Base-by-base conservation (phyloP, 805 yeast species). In the Metschnikowia cerradonensis region DNA sequence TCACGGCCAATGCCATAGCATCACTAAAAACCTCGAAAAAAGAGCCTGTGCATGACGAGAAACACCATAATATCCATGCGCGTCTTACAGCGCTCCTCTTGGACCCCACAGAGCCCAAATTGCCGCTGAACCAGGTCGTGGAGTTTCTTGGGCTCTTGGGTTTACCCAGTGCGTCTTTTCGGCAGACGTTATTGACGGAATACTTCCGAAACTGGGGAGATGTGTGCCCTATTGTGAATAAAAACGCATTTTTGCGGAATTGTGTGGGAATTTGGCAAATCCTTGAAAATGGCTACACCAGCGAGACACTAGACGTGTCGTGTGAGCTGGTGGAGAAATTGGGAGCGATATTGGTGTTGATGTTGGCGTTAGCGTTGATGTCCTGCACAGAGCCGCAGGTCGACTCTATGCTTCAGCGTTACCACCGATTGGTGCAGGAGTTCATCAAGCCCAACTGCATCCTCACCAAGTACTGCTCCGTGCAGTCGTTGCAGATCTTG, bases 181-280 rank as follows among this genome's bases (percentile, higher is more conserved):
- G 88, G 50, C 96, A 90, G 65, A 82, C 82, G 23, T 74, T 88
- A 31, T 77, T 87, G 17, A 77, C 86, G 0, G 63, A 81, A 3
- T 90, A 79, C 62, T 90, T 89, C 67, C 83, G 81, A 54, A 84
- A 86, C 51, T 90, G 96, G 96, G 84, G 87, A 30, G 75, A 79
- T 23, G 67, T 81, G 4, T 72, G 84, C 20, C 95, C 96, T 0
- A 73, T 88, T 14, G 61, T 90, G 48, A 88, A 88, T 63, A 81
- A 82, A 55, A 79, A 79, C 40, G 76, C 81, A n/a, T 90, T 90
- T 60, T 72, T 85, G 62, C 70, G 72, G 20, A 80, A 81, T 54
- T 89, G 87, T 62, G 59, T 73, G 26, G 68, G 66, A 26, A 74
- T 83, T 43, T 68, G 71, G 20, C 67, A 70, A 43, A 67, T 81